A percentile compares a stretch with the other conserved stretches of the same genome.
Conservation (phyloP, 768 basidiomycete genomes). For the Galerina sulciceps region DNA sequence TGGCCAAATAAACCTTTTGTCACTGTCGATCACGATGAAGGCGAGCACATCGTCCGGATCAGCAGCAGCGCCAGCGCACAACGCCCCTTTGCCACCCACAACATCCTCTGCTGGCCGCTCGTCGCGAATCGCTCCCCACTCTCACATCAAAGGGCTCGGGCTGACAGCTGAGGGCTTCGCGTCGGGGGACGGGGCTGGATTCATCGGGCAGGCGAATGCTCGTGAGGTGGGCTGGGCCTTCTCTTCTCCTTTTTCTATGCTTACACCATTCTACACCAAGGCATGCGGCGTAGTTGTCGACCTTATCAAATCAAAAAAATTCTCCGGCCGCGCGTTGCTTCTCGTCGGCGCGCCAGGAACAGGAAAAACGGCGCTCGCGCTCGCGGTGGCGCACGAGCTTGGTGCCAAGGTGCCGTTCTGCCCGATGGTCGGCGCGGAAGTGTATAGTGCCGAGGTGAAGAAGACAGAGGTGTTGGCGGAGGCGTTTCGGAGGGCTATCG, state of each 20-base stretch:
- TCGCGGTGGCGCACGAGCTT: slow-evolving; percentile 95
- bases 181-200: slow-evolving; percentile 74
- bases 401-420: slow-evolving; percentile 97
- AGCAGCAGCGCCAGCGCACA: slow-evolving; percentile 64
- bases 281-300: slow-evolving; percentile 92
- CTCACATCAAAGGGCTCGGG: slow-evolving; percentile 96
- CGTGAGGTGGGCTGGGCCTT: slow-evolving; percentile 73
- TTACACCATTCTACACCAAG: slow-evolving; percentile 39
- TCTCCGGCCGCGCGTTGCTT: slow-evolving; percentile 90
- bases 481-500: slow-evolving; percentile 93
- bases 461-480: slow-evolving; percentile 98
- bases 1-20: too few relatives aligned
- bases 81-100: slow-evolving; percentile 72
- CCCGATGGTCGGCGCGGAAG: slow-evolving; percentile 98
- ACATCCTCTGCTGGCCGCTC: slow-evolving; percentile 64
- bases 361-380: slow-evolving; percentile 95
- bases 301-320: slow-evolving; percentile 88
- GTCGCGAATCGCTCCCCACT: slow-evolving; percentile 88
- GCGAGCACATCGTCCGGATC: slow-evolving; percentile 48
- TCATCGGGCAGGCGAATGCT: slow-evolving; percentile 88
- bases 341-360: slow-evolving; percentile 97
- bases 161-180: slow-evolving; percentile 85
- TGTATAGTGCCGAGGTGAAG: slow-evolving; percentile 96
- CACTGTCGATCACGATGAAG: slow-evolving; percentile 30
- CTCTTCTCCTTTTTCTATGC: neutral